Evolutionary conservation across 2,329 filamentous ascomycete species (phyloP).

Genomic region (Dendrostoma leiphaemia): DNA sequence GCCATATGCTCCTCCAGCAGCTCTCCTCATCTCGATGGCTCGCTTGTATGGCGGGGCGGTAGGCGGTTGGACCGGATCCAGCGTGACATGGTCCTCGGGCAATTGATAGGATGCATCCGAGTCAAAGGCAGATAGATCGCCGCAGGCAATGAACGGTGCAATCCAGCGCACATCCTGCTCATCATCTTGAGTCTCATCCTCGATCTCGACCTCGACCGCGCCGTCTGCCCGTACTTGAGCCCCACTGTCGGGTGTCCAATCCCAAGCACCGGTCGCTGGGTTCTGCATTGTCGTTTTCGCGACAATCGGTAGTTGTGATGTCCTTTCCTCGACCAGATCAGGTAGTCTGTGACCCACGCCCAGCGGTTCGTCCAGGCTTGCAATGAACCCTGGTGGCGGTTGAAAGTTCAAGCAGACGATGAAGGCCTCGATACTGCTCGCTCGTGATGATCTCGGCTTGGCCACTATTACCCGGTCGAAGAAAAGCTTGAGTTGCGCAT

Average conservation of each 20-base stretch:
- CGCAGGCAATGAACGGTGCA: conserved; percentile 94
- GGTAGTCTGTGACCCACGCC: conserved; percentile 59
- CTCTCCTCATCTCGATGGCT: conserved; percentile 79
- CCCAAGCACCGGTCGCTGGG: conserved; percentile 42
- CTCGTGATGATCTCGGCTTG: conserved; percentile 91
- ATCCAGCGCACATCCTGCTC: conserved; percentile 69
- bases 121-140: conserved; percentile 91
- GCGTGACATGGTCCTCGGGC: conserved; percentile 78
- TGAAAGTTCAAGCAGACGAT: conserved; percentile 90
- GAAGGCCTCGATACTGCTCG: conserved; percentile 94
- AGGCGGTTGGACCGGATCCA: conserved; percentile 91
- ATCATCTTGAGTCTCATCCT: conserved; percentile 39
- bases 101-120: conserved; percentile 92
- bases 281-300: conserved; percentile 47
- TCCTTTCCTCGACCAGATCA: conserved; percentile 44
- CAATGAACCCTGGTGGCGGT: conserved; percentile 72
- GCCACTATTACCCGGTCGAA: conserved; percentile 86
- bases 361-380: conserved; percentile 73
- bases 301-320: conserved; percentile 38
- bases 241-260: conserved; percentile 22
- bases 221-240: conserved; percentile 25
- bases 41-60: conserved; percentile 94
- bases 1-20: conserved; percentile 73
- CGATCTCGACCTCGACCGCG: conserved; percentile 48
- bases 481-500: conserved; percentile 88